These are phyloP conservation scores for Fusarium abutilonis DNA, from an alignment of 2,329 filamentous ascomycete species.

Conservation along the genomic window DNA sequence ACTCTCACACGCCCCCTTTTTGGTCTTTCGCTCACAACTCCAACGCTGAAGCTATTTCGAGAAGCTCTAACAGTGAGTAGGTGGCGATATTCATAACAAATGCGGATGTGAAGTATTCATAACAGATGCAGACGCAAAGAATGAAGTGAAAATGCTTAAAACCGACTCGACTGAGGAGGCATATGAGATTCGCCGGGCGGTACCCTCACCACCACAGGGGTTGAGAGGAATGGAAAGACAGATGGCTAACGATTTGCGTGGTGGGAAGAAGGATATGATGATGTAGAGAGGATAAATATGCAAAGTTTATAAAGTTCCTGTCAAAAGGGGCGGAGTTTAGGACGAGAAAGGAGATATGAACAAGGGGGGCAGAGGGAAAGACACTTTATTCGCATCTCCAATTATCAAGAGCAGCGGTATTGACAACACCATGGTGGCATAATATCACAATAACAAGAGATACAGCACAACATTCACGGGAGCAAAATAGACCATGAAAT, in stretches of 20 bases:
- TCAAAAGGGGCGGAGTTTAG: background rate
- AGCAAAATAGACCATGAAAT: conserved; percentile 19
- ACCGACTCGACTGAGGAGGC: background rate
- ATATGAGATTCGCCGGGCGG: background rate
- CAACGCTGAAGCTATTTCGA: background rate
- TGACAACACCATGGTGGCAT: background rate
- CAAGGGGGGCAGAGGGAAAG: background rate
- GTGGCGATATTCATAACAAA: background rate
- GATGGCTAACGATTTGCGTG: no score
- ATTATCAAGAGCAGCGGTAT: background rate
- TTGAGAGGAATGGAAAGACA: no score
- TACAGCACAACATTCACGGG: conserved; percentile 18
- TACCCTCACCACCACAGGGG: conserved; percentile 1
- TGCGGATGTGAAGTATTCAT: background rate
- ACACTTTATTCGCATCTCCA: background rate
- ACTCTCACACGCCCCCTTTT: background rate
- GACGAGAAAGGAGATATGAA: background rate
- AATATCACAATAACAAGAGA: background rate
- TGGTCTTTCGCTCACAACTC: conserved; percentile 3
- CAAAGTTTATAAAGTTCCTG: background rate
- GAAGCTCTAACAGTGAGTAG: background rate
- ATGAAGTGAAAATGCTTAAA: background rate
- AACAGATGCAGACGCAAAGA: background rate
- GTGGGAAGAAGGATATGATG: background rate
- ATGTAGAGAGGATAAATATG: background rate